A percentile compares a stretch with the other conserved stretches of the same genome.
Conservation (phyloP, 2,329 filamentous ascomycete genomes). For the Chaetomiaceae sp. region DNA sequence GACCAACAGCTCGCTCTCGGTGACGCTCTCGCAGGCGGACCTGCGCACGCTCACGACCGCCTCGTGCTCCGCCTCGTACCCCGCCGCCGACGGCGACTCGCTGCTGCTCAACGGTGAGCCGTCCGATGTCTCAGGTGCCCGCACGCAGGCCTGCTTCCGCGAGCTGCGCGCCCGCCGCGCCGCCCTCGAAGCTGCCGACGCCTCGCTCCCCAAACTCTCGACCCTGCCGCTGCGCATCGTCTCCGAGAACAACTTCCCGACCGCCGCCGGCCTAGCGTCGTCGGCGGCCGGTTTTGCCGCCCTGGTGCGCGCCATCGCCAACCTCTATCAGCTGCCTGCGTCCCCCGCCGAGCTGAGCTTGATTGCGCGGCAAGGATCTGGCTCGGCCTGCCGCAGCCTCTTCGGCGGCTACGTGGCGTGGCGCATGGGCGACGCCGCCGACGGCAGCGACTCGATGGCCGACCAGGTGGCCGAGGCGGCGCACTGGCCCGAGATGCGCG, state of each 20-base stretch:
- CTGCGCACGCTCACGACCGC: conserved; percentile 94
- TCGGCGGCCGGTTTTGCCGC: conserved; percentile 66
- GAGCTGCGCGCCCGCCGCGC: conserved; percentile 74
- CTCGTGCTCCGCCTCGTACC: conserved; percentile 72
- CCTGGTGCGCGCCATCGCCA: conserved; percentile 76
- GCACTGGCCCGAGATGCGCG: conserved; percentile 95
- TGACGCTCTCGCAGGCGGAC: conserved; percentile 90
- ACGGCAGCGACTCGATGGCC: conserved; percentile 82
- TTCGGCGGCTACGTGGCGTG: conserved; percentile 97
- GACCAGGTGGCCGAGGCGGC: conserved; percentile 80
- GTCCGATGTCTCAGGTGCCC: conserved; percentile 79
- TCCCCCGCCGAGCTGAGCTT: conserved; percentile 76
- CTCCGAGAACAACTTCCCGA: conserved; percentile 98
- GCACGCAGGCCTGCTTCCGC: conserved; percentile 91
- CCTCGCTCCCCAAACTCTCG: conserved; percentile 76
- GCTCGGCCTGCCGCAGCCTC: conserved; percentile 85
- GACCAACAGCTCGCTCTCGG: conserved; percentile 94
- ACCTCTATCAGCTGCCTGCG: conserved; percentile 81
- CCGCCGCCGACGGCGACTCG: conserved; percentile 50
- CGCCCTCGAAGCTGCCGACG: conserved; percentile 64
- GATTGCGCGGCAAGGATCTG: conserved; percentile 89
- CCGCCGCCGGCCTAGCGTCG: conserved; percentile 79
- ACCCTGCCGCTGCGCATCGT: conserved; percentile 74
- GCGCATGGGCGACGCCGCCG: conserved; percentile 68
- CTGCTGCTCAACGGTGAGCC: conserved; percentile 77